Evolutionary conservation across 768 basidiomycete species (phyloP), one percentile per base, ranked within the genome.

Genomic region (Naganishia vaughanmartiniae): DNA sequence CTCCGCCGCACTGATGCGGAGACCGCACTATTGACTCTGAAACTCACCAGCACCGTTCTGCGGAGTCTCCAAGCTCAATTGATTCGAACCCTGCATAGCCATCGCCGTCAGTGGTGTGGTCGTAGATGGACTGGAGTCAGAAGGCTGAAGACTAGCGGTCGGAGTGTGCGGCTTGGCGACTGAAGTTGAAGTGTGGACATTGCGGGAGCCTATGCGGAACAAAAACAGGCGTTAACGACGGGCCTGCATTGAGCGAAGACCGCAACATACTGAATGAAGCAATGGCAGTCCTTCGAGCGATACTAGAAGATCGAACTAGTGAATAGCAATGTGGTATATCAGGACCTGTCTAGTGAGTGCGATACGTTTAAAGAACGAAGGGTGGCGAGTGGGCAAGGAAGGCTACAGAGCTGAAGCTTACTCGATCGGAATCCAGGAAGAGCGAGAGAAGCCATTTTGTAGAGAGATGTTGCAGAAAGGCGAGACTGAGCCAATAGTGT

Each of bases 11-110:
- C 42, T 42, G 2, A n/a, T n/a, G 10, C 15, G 6, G 12, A 7
- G 14, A 11, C 42, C 2, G 17, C 42, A 42, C 42, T 42, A 42
- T n/a, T n/a, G 15, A 42, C 42, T 5, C 15, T 15, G 17, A 42
- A 26, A 76, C 80, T 72, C 56, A 91, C 93, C 93, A 76, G 90
- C 92, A 81, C 87, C 90, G 83, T 98, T 98, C 80, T 86, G 85
- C 15, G 95, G 95, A 24, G 88, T 89, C 84, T 93, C 89, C 69
- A 98, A 84, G 78, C 90, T 91, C 70, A 87, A 84, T 79, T 94
- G 92, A 75, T 91, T 91, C 34, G 90, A 92, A 57, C 88, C 90
- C 54, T 85, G 85, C 78, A 89, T 86, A 14, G 93, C 93, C 58
- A 92, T 82, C 17, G 83, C 81, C 7, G 91, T 92, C 21, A 79